Evolutionary conservation across 2,329 filamentous ascomycete genomes (phyloP), one percentile per base, ranked within the genome.

Genomic region (Ramularia endophylla): DNA sequence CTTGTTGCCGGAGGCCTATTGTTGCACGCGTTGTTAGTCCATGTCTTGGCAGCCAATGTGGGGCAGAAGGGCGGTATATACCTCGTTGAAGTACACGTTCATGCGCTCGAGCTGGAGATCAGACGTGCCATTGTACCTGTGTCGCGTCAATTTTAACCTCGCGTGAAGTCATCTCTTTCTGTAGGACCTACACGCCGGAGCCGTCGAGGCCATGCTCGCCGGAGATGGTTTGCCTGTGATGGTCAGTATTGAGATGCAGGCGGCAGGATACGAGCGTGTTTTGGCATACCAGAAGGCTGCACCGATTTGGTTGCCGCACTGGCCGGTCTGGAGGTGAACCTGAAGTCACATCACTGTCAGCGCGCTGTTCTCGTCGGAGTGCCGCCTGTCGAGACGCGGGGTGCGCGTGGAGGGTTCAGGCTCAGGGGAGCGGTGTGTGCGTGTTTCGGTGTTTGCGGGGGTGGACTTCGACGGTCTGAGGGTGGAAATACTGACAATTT

Each of bases 301-400:
- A 90, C 92, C 92, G 62, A 97, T 95, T 87, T 98, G 92, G 85
- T 98, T 98, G 81, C 92, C 90, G 78, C 92, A 97, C 83, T 98
- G 92, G 73, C 92, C 92, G 80, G 92, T 98, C 78, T 98, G 92
- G 64, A 98, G 88, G 75, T 98, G 92, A 74, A 97, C 90, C 90
- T 97, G 66, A 77, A 63, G 54, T 54, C 54, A 56, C 60, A 64
- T 63, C 52, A 47, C 54, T 51, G 64, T 78, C 82, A 74, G 85
- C 81, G 71, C 60, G 63, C 63, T 58, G 60, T 66, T 65, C 64
- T 59, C 57, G 54, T 63, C 55, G 65, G 62, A 64, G 67, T 58
- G 53, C 15, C 20, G 36, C 40, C 22, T 60, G 57, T 57, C 53
- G 61, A 61, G 59, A 64, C 64, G 67, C 64, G 66, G 64, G 65